These are phyloP conservation scores for Penicillium sp. DNA, from an alignment of 2,329 filamentous ascomycete genomes.

Conservation along the genomic window DNA sequence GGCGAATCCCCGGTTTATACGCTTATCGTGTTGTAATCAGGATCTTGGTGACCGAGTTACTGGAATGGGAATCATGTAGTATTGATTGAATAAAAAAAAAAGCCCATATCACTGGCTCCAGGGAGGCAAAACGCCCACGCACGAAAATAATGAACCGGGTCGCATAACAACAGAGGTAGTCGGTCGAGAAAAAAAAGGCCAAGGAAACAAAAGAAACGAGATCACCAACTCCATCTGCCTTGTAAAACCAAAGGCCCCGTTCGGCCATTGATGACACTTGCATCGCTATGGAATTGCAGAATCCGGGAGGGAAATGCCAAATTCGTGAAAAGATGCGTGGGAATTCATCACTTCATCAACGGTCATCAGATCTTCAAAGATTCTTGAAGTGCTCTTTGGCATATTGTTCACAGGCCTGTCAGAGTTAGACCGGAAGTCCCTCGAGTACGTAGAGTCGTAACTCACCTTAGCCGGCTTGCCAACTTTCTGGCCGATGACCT, in stretches of 20 bases:
- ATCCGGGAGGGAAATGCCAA: conserved; percentile 23
- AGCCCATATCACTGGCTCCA: conserved; percentile 12
- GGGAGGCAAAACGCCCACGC: conserved; percentile 18
- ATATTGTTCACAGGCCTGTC: conserved; percentile 81
- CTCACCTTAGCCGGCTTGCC: conserved; percentile 91
- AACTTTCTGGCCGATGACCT: conserved; percentile 92
- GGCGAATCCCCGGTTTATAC: neutral
- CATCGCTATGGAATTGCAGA: conserved; percentile 27
- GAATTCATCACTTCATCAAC: conserved; percentile 36
- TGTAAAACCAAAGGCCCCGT: conserved; percentile 18
- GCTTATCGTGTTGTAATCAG: neutral
- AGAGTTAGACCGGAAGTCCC: conserved; percentile 22
- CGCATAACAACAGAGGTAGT: conserved; percentile 5
- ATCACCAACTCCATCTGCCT: conserved; percentile 28
- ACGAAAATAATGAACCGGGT: conserved; percentile 3
- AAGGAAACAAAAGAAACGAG: conserved; percentile 14
- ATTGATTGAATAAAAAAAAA: conserved; percentile 14
- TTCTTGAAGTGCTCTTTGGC: conserved; percentile 85
- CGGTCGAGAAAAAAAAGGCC: conserved; percentile 3
- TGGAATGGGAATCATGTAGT: conserved; percentile 21
- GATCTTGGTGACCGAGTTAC: neutral
- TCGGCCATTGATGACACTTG: conserved; percentile 20
- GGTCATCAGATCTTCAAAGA: conserved; percentile 31
- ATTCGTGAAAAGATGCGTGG: conserved; percentile 24
- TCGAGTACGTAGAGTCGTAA: conserved; percentile 2